These are phyloP conservation scores for Pseudocercospora fuligena DNA, from an alignment of 2,329 filamentous ascomycete genomes.

Conservation along the genomic window DNA sequence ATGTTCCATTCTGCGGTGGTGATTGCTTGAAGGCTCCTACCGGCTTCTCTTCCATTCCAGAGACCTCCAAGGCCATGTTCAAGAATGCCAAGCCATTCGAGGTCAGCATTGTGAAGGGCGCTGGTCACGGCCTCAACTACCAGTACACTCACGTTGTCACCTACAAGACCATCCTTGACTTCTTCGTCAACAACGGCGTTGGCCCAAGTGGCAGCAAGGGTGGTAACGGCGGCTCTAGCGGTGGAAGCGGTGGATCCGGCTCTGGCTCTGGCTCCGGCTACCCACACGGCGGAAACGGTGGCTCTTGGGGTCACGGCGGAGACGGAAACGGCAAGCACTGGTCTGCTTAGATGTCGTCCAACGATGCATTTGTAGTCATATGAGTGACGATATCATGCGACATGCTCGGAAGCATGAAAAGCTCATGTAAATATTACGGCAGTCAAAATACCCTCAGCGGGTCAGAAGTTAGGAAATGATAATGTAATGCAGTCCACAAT, in stretches of 20 bases:
- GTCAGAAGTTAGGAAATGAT: background rate
- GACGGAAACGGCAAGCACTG: background rate
- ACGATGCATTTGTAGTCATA: background rate
- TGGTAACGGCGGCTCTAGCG: background rate
- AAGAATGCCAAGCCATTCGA: slow-evolving; percentile 53
- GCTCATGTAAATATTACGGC: background rate
- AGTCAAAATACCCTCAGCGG: background rate
- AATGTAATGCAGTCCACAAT: background rate
- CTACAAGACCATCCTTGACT: slow-evolving; percentile 37
- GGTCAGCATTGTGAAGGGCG: slow-evolving; percentile 58
- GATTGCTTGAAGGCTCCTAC: slow-evolving; percentile 57
- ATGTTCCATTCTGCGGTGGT: slow-evolving; percentile 62
- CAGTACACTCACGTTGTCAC: slow-evolving; percentile 39
- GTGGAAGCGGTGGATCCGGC: background rate
- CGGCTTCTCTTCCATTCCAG: slow-evolving; percentile 51
- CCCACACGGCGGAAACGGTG: background rate
- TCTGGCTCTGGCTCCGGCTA: background rate
- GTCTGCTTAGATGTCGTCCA: background rate
- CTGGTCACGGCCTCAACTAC: slow-evolving; percentile 45
- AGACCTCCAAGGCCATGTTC: slow-evolving; percentile 48
- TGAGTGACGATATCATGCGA: background rate
- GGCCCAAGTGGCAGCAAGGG: slow-evolving; percentile 12
- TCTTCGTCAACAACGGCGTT: slow-evolving; percentile 35
- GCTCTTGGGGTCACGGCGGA: too few relatives aligned
- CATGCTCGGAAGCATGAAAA: background rate